Evolutionary conservation across 2,329 filamentous ascomycete species (phyloP).

Genomic region (Ilyonectria robusta): DNA sequence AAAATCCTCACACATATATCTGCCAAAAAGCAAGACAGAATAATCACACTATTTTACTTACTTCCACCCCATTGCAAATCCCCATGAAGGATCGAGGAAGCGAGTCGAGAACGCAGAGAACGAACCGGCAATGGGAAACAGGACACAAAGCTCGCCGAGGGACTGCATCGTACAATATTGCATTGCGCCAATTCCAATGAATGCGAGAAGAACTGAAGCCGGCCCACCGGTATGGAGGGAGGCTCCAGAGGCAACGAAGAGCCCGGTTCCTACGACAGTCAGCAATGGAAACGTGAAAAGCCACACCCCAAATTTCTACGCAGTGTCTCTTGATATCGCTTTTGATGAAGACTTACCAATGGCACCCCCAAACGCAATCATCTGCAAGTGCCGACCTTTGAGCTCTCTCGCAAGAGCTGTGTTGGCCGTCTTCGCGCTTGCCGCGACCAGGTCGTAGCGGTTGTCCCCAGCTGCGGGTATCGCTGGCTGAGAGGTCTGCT

Average conservation of each 20-base stretch:
- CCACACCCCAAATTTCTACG: neutral
- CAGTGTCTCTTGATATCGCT: constrained; percentile 50
- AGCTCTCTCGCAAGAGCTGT: neutral
- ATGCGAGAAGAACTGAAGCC: constrained; percentile 82
- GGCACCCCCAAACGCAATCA: constrained; percentile 62
- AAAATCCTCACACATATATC: too few species aligned
- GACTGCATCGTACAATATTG: constrained; percentile 93
- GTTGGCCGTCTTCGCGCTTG: neutral
- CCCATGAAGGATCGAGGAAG: constrained; percentile 72
- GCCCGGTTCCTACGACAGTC: constrained; percentile 74
- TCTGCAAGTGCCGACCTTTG: neutral
- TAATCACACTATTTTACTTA: constrained; percentile 57
- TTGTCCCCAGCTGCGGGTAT: constrained; percentile 47
- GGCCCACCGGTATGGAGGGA: constrained; percentile 81
- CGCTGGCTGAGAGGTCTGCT: constrained; percentile 37
- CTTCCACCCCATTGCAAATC: constrained; percentile 94
- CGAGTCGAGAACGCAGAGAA: constrained; percentile 95
- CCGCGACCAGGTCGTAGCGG: constrained; percentile 65
- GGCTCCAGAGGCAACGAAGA: constrained; percentile 87
- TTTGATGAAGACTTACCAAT: constrained; percentile 76
- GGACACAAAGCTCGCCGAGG: constrained; percentile 89
- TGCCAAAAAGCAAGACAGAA: neutral
- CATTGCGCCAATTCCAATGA: constrained; percentile 84
- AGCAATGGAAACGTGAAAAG: constrained; percentile 51
- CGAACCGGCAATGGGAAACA: constrained; percentile 92